Evolutionary conservation across 2,329 filamentous ascomycete genomes (phyloP).

Genomic region (Ophiostoma pallidulum): DNA sequence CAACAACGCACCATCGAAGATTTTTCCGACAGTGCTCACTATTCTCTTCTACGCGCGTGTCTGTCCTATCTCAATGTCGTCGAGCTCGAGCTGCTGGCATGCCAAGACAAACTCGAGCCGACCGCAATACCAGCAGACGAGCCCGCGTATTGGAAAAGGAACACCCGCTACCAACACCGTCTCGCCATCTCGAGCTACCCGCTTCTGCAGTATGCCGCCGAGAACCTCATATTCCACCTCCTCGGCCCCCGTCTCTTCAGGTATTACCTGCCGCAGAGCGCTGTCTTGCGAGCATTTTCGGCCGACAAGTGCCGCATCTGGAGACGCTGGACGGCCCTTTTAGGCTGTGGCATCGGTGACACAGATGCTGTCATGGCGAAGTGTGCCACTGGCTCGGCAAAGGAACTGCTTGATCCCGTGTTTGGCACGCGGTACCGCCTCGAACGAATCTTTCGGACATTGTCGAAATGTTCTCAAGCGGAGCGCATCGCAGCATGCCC

Average conservation of each 20-base stretch:
- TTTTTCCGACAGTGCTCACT: constrained; percentile 23
- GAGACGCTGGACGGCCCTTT: constrained; percentile 24
- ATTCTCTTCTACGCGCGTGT: constrained; percentile 23
- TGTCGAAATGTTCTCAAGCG: constrained; percentile 16
- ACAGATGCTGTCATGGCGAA: constrained; percentile 17
- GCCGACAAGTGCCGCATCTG: constrained; percentile 24
- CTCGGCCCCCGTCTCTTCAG: constrained; percentile 22
- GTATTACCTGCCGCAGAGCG: constrained; percentile 25
- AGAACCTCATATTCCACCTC: constrained; percentile 25
- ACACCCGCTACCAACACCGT: constrained; percentile 20
- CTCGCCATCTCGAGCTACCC: constrained; percentile 24
- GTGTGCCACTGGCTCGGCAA: constrained; percentile 15
- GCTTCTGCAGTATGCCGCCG: constrained; percentile 25
- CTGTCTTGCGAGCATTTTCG: constrained; percentile 19
- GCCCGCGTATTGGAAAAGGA: constrained; percentile 13
- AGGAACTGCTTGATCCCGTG: constrained; percentile 21
- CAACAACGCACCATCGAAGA: constrained; percentile 14
- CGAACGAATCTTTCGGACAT: constrained; percentile 23
- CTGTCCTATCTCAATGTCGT: constrained; percentile 26
- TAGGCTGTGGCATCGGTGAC: constrained; percentile 18
- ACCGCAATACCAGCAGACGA: constrained; percentile 7
- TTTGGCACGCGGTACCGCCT: constrained; percentile 23
- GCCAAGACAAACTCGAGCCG: constrained; percentile 9
- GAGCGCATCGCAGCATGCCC: neutral
- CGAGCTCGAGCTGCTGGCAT: constrained; percentile 23